These are phyloP conservation scores for Venturia effusa DNA, from an alignment of 2,329 filamentous ascomycete species.

Conservation along the genomic window DNA sequence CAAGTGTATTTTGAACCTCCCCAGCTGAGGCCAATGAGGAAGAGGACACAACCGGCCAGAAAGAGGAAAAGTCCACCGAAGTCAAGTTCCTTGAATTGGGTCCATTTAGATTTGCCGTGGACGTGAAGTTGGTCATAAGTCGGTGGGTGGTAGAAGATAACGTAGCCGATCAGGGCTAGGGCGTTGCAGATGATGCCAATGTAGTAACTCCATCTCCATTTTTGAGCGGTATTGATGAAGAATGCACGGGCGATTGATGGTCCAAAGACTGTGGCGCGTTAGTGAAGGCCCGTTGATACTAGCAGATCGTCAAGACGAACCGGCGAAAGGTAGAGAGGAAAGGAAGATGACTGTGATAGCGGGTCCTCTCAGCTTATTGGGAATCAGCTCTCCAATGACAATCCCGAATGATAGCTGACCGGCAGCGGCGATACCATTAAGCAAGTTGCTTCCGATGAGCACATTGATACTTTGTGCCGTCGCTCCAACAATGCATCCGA, in stretches of 20 bases:
- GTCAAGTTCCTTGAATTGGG: conserved; percentile 35
- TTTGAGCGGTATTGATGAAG: conserved; percentile 29
- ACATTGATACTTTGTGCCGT: conserved; percentile 24
- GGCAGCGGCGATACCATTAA: conserved; percentile 30
- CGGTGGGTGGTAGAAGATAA: conserved; percentile 38
- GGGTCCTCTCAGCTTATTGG: conserved; percentile 29
- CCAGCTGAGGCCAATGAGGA: conserved; percentile 38
- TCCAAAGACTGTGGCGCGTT: conserved; percentile 25
- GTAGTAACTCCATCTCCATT: conserved; percentile 42
- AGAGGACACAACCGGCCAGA: conserved; percentile 33
- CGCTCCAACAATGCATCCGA: conserved; percentile 30
- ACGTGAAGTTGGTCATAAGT: conserved; percentile 29
- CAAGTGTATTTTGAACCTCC: conserved; percentile 22
- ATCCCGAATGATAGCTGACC: conserved; percentile 33
- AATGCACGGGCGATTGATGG: conserved; percentile 37
- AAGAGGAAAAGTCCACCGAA: conserved; percentile 37
- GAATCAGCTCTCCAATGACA: conserved; percentile 34
- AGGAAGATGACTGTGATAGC: conserved; percentile 18
- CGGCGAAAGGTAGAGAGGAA: conserved; percentile 17
- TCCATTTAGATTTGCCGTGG: conserved; percentile 27
- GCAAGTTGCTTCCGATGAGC: conserved; percentile 29
- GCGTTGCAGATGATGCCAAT: conserved; percentile 35
- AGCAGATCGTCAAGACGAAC: neutral
- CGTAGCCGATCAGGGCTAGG: conserved; percentile 30
- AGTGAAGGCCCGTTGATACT: conserved; percentile 13